These are phyloP conservation scores for Cyclotella cryptica DNA, from an alignment of 108 stramenopile species.

Conservation along the genomic window DNA sequence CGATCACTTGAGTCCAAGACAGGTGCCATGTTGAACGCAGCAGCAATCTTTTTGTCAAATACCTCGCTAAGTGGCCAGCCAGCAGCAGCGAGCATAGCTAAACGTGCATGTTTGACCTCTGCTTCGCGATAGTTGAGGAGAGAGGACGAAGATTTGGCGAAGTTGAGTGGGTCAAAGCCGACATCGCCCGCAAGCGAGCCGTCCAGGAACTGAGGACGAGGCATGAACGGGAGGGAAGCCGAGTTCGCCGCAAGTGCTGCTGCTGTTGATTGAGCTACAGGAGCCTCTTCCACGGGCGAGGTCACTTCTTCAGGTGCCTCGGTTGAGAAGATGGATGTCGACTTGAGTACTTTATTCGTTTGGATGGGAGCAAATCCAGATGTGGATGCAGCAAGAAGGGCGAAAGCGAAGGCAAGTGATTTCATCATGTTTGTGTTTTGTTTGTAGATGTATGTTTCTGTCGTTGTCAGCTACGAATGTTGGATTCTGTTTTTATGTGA, in stretches of 20 bases:
- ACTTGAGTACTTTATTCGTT: not conserved
- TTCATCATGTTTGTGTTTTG: constrained; percentile 59
- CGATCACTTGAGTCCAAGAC: constrained; percentile 70
- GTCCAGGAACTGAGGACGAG: constrained; percentile 68
- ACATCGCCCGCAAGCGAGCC: constrained; percentile 86
- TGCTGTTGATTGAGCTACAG: constrained; percentile 2
- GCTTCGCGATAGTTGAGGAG: constrained; percentile 75
- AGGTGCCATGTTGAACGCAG: constrained; percentile 54
- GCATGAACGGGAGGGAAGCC: constrained; percentile 77
- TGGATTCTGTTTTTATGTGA: too few species aligned
- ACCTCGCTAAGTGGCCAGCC: constrained; percentile 91
- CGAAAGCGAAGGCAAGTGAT: constrained; percentile 58
- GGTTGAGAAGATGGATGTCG: constrained; percentile 18
- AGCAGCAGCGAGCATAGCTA: constrained; percentile 91
- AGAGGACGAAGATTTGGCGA: constrained; percentile 67
- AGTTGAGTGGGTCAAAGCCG: constrained; percentile 93
- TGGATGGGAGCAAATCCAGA: constrained; percentile 66
- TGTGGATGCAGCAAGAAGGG: constrained; percentile 52
- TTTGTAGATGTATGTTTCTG: too few species aligned
- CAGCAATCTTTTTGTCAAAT: constrained; percentile 80
- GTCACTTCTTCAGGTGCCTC: not conserved
- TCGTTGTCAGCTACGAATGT: too few species aligned
- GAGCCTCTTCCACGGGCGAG: not conserved
- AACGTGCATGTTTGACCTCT: constrained; percentile 91
- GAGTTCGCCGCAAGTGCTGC: constrained; percentile 57